Percentiles rank a stretch among this genome's conserved stretches.
Conservation (phyloP, 2,329 filamentous ascomycete genomes). For the Alternaria sp. region DNA sequence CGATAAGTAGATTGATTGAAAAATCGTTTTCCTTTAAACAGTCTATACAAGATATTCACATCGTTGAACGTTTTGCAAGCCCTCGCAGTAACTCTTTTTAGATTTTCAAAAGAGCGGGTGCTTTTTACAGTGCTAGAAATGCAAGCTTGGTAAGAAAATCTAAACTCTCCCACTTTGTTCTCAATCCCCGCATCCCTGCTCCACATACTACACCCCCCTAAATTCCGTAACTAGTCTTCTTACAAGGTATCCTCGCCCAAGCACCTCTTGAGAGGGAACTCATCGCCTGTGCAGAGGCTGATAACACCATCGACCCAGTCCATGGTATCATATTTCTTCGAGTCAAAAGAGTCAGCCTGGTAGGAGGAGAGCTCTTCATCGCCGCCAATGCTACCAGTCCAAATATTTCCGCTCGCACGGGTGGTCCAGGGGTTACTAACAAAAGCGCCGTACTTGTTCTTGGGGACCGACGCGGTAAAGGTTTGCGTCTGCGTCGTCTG, state of each 20-base stretch:
- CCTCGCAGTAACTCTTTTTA: neutral
- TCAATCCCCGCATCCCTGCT: neutral
- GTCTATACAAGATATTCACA: neutral
- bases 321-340: slow-evolving; percentile 45
- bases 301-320: slow-evolving; percentile 55
- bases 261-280: slow-evolving; percentile 52
- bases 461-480: slow-evolving; percentile 48
- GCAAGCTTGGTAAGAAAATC: neutral
- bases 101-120: neutral
- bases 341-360: slow-evolving; percentile 49
- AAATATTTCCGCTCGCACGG: slow-evolving; percentile 48
- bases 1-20: no score
- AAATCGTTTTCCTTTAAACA: neutral
- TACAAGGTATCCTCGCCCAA: slow-evolving; percentile 48
- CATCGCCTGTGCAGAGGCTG: slow-evolving; percentile 49
- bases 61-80: neutral
- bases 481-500: slow-evolving; percentile 42
- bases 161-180: neutral
- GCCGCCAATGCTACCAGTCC: slow-evolving; percentile 48
- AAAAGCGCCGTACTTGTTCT: slow-evolving; percentile 52
- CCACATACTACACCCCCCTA: neutral
- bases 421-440: slow-evolving; percentile 52
- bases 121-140: neutral
- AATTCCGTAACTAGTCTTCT: neutral
- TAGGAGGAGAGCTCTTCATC: slow-evolving; percentile 38